Percentiles rank a stretch among this genome's conserved stretches.
Evolutionary conservation across 2,329 filamentous ascomycete genomes (phyloP).

Genomic region (Ophiostoma tasmaniense): DNA sequence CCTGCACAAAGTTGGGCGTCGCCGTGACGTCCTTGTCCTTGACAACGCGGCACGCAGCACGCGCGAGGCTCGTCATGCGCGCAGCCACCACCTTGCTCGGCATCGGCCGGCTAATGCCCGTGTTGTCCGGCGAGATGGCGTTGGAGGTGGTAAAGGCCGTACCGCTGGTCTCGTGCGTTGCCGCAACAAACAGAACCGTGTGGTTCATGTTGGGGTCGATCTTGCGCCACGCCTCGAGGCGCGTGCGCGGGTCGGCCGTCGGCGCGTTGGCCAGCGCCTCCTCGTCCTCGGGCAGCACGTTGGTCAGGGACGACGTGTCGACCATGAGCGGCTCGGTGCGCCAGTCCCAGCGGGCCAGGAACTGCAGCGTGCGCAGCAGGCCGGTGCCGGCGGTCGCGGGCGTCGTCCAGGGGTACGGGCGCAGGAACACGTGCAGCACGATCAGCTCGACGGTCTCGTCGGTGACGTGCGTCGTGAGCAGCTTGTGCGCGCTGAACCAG

Average conservation of each 20-base stretch:
- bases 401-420: conserved; percentile 69
- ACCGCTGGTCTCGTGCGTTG: conserved; percentile 68
- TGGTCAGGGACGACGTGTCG: conserved; percentile 51
- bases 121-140: conserved; percentile 32
- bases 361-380: conserved; percentile 70
- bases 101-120: conserved; percentile 20
- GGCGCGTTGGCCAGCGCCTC: conserved; percentile 23
- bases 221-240: conserved; percentile 76
- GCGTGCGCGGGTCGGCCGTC: conserved; percentile 34
- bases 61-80: conserved; percentile 73
- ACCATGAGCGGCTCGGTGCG: conserved; percentile 71
- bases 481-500: conserved; percentile 81
- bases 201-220: conserved; percentile 84
- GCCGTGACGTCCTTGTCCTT: conserved; percentile 37
- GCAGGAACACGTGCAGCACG: conserved; percentile 67
- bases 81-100: conserved; percentile 77
- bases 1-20: conserved; percentile 19
- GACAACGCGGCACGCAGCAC: conserved; percentile 60
- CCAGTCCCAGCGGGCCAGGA: conserved; percentile 90
- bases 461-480: conserved; percentile 54
- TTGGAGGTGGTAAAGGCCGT: conserved; percentile 62
- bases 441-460: conserved; percentile 81
- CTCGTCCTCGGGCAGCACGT: conserved; percentile 44
- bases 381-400: conserved; percentile 72
- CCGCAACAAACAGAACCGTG: conserved; percentile 71